These are phyloP conservation scores for Alternaria panax DNA, from an alignment of 2,329 filamentous ascomycete genomes.

Conservation along the genomic window DNA sequence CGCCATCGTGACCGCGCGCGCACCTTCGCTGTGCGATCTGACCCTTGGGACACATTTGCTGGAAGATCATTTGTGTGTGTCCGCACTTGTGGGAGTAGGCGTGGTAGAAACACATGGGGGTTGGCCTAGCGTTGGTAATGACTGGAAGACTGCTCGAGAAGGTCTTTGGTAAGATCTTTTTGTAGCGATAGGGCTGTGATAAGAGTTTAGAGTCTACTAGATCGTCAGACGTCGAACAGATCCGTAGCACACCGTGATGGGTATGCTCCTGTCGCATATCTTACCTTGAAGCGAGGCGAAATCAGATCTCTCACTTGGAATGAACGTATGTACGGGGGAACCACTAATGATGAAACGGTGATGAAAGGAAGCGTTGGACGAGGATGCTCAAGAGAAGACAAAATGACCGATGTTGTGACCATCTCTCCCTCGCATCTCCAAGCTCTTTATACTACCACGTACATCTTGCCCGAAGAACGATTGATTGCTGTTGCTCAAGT, in stretches of 20 bases:
- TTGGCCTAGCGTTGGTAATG: neutral
- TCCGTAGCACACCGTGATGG: neutral
- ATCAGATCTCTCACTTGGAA: neutral
- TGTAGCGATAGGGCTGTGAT: neutral
- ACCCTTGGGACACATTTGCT: slow-evolving; percentile 37
- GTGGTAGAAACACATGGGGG: slow-evolving; percentile 58
- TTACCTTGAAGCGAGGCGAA: neutral
- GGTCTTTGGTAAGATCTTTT: neutral
- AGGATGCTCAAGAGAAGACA: neutral
- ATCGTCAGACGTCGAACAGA: neutral
- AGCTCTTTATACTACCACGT: slow-evolving; percentile 3
- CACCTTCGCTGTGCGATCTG: slow-evolving; percentile 46
- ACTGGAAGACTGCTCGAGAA: neutral
- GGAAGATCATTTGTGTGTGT: slow-evolving; percentile 52
- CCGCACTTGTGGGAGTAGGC: slow-evolving; percentile 57
- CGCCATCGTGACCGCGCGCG: slow-evolving; percentile 38
- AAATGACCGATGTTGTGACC: neutral
- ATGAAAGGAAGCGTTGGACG: neutral
- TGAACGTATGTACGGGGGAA: neutral
- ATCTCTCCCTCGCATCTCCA: neutral
- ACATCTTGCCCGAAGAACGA: neutral
- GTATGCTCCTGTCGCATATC: neutral
- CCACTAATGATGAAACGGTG: neutral
- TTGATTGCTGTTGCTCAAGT: slow-evolving; percentile 3
- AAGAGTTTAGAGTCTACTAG: neutral